A percentile compares a stretch with the other conserved stretches of the same genome.
These are phyloP conservation scores for Lipomyces mesembrius DNA, from an alignment of 805 yeast species.

Conservation along the genomic window DNA sequence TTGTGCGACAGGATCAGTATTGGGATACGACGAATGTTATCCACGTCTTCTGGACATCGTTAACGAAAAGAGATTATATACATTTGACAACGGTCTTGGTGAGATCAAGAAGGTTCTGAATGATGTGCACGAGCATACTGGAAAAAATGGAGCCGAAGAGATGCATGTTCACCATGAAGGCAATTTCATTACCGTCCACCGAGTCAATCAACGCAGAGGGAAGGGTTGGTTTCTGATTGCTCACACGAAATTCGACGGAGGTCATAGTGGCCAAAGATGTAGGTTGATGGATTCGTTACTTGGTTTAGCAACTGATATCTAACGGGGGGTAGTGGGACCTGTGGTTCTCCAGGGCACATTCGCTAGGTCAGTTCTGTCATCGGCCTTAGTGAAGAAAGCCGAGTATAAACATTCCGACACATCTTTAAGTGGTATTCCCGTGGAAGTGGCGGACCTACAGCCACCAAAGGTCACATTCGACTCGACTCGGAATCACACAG, in stretches of 20 bases:
- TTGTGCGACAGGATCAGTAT: conserved; percentile 90
- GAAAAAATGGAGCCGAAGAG: conserved; percentile 68
- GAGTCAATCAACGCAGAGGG: conserved; percentile 82
- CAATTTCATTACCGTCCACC: conserved; percentile 86
- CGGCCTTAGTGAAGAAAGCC: conserved; percentile 59
- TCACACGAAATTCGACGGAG: conserved; percentile 71
- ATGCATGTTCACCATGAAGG: conserved; percentile 95
- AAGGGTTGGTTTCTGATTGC: conserved; percentile 88
- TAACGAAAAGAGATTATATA: conserved; percentile 67
- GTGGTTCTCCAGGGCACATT: conserved; percentile 45
- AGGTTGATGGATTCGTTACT: not conserved
- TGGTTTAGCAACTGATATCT: not conserved
- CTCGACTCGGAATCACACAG: conserved; percentile 52
- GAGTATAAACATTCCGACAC: conserved; percentile 51
- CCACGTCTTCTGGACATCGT: conserved; percentile 84
- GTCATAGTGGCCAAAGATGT: conserved; percentile 42
- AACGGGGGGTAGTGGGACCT: conserved; percentile 38
- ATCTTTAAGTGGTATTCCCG: conserved; percentile 66
- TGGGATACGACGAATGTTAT: conserved; percentile 92
- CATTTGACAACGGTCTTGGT: conserved; percentile 66
- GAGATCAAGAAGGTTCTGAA: conserved; percentile 58
- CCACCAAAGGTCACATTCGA: conserved; percentile 56
- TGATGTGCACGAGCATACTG: conserved; percentile 47
- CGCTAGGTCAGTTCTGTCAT: conserved; percentile 59
- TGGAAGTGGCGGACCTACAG: conserved; percentile 58